Base-by-base conservation (phyloP, 2,329 filamentous ascomycete species). In the Trichoderma koningiopsis region DNA sequence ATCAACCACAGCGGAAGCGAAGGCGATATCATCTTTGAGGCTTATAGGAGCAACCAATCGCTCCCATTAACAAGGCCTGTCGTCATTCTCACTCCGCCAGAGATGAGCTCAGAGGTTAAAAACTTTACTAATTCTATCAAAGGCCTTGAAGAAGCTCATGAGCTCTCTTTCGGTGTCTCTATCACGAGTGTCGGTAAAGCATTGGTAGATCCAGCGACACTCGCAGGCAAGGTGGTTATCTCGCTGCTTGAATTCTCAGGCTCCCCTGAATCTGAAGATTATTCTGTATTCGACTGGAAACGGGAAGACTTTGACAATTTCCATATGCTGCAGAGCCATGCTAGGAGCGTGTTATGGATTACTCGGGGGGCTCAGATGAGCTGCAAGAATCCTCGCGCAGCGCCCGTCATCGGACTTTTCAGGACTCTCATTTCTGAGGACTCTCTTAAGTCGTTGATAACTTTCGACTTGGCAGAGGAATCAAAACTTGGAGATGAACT, bases 371-470 rank as follows among this genome's bases (percentile, higher is more conserved):
- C 81, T 1, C 80, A 83, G 35, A 79, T 74, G 76, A 77, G 71
- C 55, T 75, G 74, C 16, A 60, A 37, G 49, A 78, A 77, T 19
- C 83, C 84, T 0, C 73, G 74, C 29, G 75, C 77, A 14, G 77
- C 83, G 2, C 77, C 81, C 0, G 78, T 85, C 24, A 74, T 83
- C n/a, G 84, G 81, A 1, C 74, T 87, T 19, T 79, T 83, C 1
- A 79, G 85, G 24, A 83, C 83, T 0, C 75, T 87, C 10, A 80
- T 83, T 58, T 87, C 85, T 0, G 85, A 87, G 58, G 81, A 85
- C 70, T 76, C 80, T 0, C 77, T 80, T 22, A 84, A 80, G 72
- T 75, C 71, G 0, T 77, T 86, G 19, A 75, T 81, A 13, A 82
- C 81, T 0, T 75, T 86, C n/a, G 84, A 86, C 62, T 47, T 85